Evolutionary conservation across 2,329 filamentous ascomycete genomes (phyloP).

Genomic region (Epichloe uncinata): DNA sequence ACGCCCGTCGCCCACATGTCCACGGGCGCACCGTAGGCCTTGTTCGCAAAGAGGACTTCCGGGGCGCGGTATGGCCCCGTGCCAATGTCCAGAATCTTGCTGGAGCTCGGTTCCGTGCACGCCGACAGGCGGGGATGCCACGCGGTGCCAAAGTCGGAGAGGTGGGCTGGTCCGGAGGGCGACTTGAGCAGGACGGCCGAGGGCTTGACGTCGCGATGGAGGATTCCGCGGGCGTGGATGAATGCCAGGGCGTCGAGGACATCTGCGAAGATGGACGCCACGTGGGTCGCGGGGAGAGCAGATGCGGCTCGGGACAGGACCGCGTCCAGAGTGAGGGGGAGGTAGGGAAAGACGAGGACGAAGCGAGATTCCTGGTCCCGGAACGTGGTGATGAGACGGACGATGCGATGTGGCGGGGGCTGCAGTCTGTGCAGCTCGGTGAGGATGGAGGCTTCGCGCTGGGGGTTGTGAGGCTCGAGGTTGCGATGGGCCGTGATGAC

Average conservation of each 20-base stretch:
- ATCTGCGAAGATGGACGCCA: slow-evolving; percentile 42
- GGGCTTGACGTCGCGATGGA: slow-evolving; percentile 91
- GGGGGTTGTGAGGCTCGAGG: slow-evolving; percentile 69
- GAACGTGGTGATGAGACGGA: slow-evolving; percentile 63
- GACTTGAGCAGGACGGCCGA: slow-evolving; percentile 69
- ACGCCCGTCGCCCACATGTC: slow-evolving; percentile 87
- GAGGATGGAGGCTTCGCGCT: slow-evolving; percentile 67
- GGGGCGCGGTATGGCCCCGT: slow-evolving; percentile 85
- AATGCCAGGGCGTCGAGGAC: slow-evolving; percentile 57
- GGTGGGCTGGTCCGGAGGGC: slow-evolving; percentile 54
- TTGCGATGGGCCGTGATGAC: slow-evolving; percentile 64
- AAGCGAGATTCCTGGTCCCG: slow-evolving; percentile 56
- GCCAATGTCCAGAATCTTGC: slow-evolving; percentile 85
- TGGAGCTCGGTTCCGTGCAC: slow-evolving; percentile 48
- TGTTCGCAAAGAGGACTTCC: slow-evolving; percentile 78
- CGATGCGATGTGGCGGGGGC: slow-evolving; percentile 23
- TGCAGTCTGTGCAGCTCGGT: slow-evolving; percentile 33
- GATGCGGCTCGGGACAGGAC: slow-evolving; percentile 5
- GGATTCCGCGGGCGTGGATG: slow-evolving; percentile 62
- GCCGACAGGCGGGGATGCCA: slow-evolving; percentile 54
- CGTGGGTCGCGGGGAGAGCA: slow-evolving; percentile 16
- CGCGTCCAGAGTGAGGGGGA: slow-evolving; percentile 52
- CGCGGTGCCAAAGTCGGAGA: slow-evolving; percentile 87
- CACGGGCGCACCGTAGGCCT: slow-evolving; percentile 54
- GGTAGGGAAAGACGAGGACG: slow-evolving; percentile 74